Base-by-base conservation (phyloP, 2,329 filamentous ascomycete species). In the Teratosphaeria destructans region DNA sequence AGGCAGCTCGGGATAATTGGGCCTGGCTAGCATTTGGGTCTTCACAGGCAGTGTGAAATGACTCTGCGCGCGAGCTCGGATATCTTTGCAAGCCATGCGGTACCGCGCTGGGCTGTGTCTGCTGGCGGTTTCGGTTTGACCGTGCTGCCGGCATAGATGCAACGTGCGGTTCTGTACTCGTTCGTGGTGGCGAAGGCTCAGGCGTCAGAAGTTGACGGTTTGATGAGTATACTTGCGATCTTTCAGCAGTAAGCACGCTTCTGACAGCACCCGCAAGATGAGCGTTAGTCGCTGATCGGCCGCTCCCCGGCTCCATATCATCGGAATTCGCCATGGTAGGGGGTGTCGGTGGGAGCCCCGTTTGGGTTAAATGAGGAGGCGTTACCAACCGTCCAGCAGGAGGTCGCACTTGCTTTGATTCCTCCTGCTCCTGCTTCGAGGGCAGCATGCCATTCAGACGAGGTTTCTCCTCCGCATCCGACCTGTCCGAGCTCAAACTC, bases 21-120 rank as follows among this genome's bases (percentile, higher is more conserved):
- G 62, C 57, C 35, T 62, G 59, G 52, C 61, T 64, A 11, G 55
- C 60, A 53, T 68, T 69, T 14, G 67, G 70, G 16, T 75, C 73
- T 64, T 79, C 77, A 59, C 71, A 70, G 11, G 77, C 77, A 1
- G 77, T 79, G 53, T 70, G 73, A 64, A 78, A 79, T 0, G 77
- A 79, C 29, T 78, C 77, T 35, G 76, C 75, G 26, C 73, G 76
- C 5, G 77, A 79, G 7, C 76, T 72, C 4, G 66, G 60, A 56
- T 65, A 66, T 35, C 57, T 54, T 35, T 26, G 27, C n/a, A 64
- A 55, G n/a, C 54, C 52, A 23, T 54, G 57, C 19, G 19, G n/a
- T 19, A 23, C 43, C 43, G n/a, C n/a, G 19, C 43, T n/a, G 8
- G 43, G 19, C 16, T 19, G 43, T 49, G 16, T 49, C 43, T 49